Conservation (phyloP, 2,329 filamentous ascomycete species). For the Fusarium tanahbumbuense region DNA sequence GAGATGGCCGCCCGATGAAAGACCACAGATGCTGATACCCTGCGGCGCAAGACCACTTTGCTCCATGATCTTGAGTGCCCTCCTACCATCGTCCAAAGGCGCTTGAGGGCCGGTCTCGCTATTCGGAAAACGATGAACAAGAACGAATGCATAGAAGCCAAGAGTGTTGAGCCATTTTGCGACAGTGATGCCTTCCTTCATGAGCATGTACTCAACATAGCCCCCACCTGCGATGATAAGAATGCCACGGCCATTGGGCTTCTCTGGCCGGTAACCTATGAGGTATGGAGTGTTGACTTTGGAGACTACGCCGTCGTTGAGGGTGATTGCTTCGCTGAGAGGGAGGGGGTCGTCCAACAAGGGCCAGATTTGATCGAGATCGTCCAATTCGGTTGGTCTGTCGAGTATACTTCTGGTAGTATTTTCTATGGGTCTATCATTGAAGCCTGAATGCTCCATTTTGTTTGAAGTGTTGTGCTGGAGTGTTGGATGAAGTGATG, state of each 20-base stretch:
- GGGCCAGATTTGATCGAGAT: constrained; percentile 30
- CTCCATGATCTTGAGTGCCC: constrained; percentile 35
- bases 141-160: constrained; percentile 43
- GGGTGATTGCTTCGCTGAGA: constrained; percentile 33
- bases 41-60: constrained; percentile 19
- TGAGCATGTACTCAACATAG: constrained; percentile 41
- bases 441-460: not conserved
- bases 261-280: constrained; percentile 33
- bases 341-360: constrained; percentile 20
- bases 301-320: constrained; percentile 35
- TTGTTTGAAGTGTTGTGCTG: not conserved
- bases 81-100: constrained; percentile 39
- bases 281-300: constrained; percentile 31
- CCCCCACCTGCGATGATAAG: constrained; percentile 38
- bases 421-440: no score
- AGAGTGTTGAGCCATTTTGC: constrained; percentile 40
- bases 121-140: constrained; percentile 41
- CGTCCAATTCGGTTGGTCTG: not conserved
- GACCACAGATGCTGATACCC: constrained; percentile 37
- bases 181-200: constrained; percentile 35
- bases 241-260: constrained; percentile 34
- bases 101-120: constrained; percentile 25
- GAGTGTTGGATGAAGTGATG: fast-evolving
- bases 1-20: constrained; percentile 41
- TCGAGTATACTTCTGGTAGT: not conserved